A percentile compares a stretch with the other conserved stretches of the same genome.
Evolutionary conservation across 192 early-diverging fungal genomes (phyloP).

Genomic region (Gryganskiella cystojenkinii): DNA sequence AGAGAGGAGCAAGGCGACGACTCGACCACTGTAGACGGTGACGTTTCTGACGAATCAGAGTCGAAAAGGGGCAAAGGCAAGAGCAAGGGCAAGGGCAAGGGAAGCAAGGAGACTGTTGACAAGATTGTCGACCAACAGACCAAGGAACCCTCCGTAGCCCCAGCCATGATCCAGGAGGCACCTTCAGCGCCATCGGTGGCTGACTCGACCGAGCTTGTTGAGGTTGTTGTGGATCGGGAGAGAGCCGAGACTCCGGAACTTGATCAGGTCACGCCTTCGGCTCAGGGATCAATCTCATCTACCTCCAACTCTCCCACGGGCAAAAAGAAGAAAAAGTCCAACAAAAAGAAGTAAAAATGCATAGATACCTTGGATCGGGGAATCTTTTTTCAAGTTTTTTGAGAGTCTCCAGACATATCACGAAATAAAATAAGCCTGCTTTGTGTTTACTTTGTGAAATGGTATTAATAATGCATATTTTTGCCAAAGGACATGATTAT

Average conservation of each 20-base stretch:
- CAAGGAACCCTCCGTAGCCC: neutral
- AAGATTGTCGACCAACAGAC: neutral
- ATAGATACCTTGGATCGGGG: too few relatives aligned
- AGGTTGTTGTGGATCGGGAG: constrained; percentile 17
- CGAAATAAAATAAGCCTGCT: too few relatives aligned
- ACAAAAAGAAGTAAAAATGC: constrained; percentile 40
- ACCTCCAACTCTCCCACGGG: constrained; percentile 1
- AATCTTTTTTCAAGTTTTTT: too few relatives aligned
- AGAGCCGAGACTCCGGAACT: neutral
- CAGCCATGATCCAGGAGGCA: neutral
- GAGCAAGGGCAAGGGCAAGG: constrained; percentile 21
- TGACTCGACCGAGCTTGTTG: constrained; percentile 13
- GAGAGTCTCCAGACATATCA: too few relatives aligned
- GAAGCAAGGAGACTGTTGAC: constrained; percentile 17
- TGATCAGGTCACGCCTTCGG: neutral
- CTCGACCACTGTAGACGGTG: constrained; percentile 25
- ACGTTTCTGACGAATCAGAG: constrained; percentile 17
- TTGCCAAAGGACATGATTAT: too few relatives aligned
- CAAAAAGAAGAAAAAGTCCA: constrained; percentile 35
- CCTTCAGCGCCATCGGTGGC: neutral
- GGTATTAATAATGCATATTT: too few relatives aligned
- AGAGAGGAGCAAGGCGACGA: constrained; percentile 60
- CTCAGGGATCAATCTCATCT: neutral
- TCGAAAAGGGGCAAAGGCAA: constrained; percentile 11
- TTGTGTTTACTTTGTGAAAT: too few relatives aligned